These are phyloP conservation scores for Macrotyloma uniflorum DNA, from an alignment of 306 rosid genomes.

Conservation along the genomic window DNA sequence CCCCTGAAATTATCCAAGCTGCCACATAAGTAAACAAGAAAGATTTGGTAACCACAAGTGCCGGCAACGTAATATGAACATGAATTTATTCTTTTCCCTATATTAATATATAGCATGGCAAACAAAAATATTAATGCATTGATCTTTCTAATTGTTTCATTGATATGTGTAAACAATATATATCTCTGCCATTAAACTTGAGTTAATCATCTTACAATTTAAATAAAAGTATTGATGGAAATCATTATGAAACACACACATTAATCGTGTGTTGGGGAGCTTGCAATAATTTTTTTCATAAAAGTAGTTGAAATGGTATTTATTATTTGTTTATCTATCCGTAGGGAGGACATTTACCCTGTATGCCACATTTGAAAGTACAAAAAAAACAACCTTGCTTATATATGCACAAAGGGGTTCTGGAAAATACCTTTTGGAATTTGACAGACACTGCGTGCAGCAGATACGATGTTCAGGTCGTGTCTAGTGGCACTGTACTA, in stretches of 20 bases:
- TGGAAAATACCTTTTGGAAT: slow-evolving; percentile 35
- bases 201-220: neutral
- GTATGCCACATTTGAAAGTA: neutral
- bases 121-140: no score
- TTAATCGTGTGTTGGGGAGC: neutral
- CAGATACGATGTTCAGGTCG: slow-evolving; percentile 38
- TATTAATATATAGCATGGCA: no score
- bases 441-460: slow-evolving; percentile 20
- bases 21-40: no score
- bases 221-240: neutral
- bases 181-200: no score
- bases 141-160: no score
- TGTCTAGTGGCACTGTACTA: slow-evolving; percentile 21
- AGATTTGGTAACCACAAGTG: no score
- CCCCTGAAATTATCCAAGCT: no score
- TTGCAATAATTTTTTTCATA: neutral
- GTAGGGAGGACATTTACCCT: neutral
- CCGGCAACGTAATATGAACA: no score
- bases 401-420: neutral
- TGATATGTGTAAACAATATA: no score
- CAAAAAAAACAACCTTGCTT: neutral
- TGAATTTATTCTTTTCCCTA: no score
- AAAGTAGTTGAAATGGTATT: neutral
- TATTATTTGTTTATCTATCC: neutral
- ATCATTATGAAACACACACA: neutral